Evolutionary conservation across 1,284 basidiomycete genomes (phyloP).

Genomic region (Leccinum cinnamomeum): DNA sequence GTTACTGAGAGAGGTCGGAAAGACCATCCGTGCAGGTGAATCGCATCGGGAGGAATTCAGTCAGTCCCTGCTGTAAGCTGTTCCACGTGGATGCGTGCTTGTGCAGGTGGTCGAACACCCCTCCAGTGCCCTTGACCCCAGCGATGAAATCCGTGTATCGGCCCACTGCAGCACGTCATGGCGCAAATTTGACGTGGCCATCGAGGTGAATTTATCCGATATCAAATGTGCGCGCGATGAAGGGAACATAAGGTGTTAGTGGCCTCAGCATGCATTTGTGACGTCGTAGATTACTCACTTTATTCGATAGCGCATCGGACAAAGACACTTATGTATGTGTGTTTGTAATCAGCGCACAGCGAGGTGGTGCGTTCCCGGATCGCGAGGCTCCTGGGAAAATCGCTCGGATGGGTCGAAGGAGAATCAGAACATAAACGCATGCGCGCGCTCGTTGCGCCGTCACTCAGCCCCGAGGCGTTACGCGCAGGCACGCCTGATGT

Average conservation of each 20-base stretch:
- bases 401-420: slow-evolving; percentile 12
- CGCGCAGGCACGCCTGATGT: slow-evolving; percentile 7
- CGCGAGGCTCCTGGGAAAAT: slow-evolving; percentile 6
- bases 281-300: background rate
- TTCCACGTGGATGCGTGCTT: background rate
- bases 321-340: background rate
- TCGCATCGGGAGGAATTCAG: slow-evolving; percentile 4
- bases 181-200: background rate
- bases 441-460: slow-evolving; percentile 8
- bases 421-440: slow-evolving; percentile 12
- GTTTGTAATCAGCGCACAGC: slow-evolving; percentile 4
- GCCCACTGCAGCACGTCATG: background rate
- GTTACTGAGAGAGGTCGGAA: background rate
- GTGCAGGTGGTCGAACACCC: background rate
- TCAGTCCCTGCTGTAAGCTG: slow-evolving; percentile 10
- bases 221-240: slow-evolving; percentile 10
- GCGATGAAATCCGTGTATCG: slow-evolving; percentile 3
- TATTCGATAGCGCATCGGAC: slow-evolving; percentile 13
- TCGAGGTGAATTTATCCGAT: slow-evolving; percentile 7
- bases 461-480: slow-evolving; percentile 10
- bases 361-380: slow-evolving; percentile 6
- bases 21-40: background rate
- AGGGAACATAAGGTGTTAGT: slow-evolving; percentile 9
- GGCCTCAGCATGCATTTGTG: background rate
- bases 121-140: slow-evolving; percentile 5